Evolutionary conservation across 163 green algal genomes (phyloP).

Genomic region (Coccomyxa subellipsoidea): DNA sequence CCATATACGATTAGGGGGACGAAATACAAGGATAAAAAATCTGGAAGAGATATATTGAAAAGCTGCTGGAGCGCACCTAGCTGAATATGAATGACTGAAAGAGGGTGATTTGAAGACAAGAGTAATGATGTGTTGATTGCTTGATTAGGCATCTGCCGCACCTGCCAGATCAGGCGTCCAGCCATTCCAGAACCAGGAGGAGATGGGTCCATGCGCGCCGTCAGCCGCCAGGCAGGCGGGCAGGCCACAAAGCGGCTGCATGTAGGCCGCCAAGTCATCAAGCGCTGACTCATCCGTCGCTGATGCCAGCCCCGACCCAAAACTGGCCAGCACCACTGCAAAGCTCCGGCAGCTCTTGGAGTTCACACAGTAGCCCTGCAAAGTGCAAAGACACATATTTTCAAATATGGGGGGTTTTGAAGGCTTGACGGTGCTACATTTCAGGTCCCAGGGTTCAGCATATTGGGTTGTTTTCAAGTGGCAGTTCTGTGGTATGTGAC

Average conservation of each 20-base stretch:
- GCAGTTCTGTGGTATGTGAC: no score
- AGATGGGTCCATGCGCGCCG: conserved; percentile 24
- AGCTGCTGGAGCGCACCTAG: no score
- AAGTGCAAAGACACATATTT: no score
- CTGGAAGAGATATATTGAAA: no score
- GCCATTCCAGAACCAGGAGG: conserved; percentile 31
- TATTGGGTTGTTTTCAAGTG: no score
- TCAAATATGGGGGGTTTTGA: no score
- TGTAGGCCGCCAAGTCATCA: conserved; percentile 14
- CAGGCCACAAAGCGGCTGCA: conserved; percentile 10
- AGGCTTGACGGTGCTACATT: no score
- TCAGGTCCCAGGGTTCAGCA: no score
- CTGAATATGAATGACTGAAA: no score
- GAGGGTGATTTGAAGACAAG: no score
- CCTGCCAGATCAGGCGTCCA: neutral
- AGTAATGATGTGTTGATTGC: neutral
- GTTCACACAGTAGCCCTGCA: conserved; percentile 16
- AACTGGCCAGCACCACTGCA: neutral
- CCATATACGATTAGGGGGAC: no score
- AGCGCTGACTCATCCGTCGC: neutral
- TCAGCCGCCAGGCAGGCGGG: conserved; percentile 16
- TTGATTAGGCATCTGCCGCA: neutral
- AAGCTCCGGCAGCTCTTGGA: conserved; percentile 7
- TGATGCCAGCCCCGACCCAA: neutral
- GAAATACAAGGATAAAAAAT: no score